Percentiles rank a stretch among this genome's conserved stretches.
Evolutionary conservation across 2,329 filamentous ascomycete genomes (phyloP).

Genomic region (Akanthomyces muscarius): DNA sequence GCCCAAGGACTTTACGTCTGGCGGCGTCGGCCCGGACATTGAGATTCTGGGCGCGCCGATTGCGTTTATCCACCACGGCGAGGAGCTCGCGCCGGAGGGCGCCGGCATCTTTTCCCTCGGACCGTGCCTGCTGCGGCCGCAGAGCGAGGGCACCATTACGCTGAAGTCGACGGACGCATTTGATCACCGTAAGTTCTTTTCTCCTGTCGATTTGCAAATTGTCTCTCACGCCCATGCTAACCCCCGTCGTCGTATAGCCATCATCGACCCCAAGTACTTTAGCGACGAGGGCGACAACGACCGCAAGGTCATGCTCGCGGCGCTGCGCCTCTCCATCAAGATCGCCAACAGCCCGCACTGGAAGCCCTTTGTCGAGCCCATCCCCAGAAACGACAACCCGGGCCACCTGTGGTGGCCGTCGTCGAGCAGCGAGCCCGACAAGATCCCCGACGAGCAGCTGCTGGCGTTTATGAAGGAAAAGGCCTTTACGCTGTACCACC

Average conservation of each 20-base stretch:
- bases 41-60: slow-evolving; percentile 20
- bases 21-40: slow-evolving; percentile 19
- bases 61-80: slow-evolving; percentile 23
- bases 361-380: slow-evolving; percentile 19
- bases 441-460: slow-evolving; percentile 22
- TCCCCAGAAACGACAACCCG: slow-evolving; percentile 18
- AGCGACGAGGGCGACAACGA: slow-evolving; percentile 22
- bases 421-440: slow-evolving; percentile 20
- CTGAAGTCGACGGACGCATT: slow-evolving; percentile 20
- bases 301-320: slow-evolving; percentile 21
- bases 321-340: slow-evolving; percentile 19
- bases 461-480: slow-evolving; percentile 18
- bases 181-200: slow-evolving; percentile 20
- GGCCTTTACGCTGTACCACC: slow-evolving; percentile 23
- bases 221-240: neutral
- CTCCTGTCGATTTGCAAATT: too few relatives aligned
- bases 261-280: slow-evolving; percentile 22
- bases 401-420: slow-evolving; percentile 23
- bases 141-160: slow-evolving; percentile 20
- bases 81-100: slow-evolving; percentile 15
- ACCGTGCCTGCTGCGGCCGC: slow-evolving; percentile 19
- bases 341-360: slow-evolving; percentile 19
- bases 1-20: slow-evolving; percentile 21
- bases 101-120: slow-evolving; percentile 18
- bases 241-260: slow-evolving; percentile 11